phyloP scores from a whole-genome alignment of 768 basidiomycete species.

The Mrakia gelida region DNA sequence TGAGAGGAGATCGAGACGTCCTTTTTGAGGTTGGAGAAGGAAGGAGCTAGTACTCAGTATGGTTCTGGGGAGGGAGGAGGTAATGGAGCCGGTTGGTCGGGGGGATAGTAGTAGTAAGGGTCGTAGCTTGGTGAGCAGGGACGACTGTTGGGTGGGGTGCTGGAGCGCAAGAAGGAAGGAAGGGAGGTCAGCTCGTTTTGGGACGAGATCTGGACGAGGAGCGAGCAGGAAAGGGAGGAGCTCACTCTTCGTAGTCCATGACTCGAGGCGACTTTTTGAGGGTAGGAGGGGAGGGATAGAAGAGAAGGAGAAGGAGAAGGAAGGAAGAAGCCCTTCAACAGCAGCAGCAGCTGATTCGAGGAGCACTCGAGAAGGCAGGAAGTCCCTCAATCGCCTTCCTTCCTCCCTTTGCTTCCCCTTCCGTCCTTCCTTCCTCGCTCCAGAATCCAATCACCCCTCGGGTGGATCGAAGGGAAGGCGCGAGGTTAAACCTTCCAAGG shows the following conservation, averaged over 20 bases:
- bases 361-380: not conserved
- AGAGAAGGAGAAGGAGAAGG: not conserved
- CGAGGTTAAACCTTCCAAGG: no score
- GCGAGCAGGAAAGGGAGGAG: not conserved
- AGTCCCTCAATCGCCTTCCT: not conserved
- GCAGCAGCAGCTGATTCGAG: no score
- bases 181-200: not conserved
- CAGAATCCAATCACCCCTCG: not conserved
- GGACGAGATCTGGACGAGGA: no score
- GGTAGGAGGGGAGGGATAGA: not conserved
- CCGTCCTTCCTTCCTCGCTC: not conserved
- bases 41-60: no score
- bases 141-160: not conserved
- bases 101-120: not conserved
- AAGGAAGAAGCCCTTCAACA: not conserved
- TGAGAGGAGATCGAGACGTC: not conserved
- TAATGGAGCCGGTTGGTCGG: not conserved
- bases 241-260: slow-evolving; percentile 1
- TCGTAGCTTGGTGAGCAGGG: not conserved
- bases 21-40: not conserved
- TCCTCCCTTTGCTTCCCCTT: not conserved
- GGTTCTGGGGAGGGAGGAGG: not conserved
- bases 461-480: no score
- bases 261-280: not conserved
- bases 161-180: not conserved